Percentiles rank a stretch among this genome's conserved stretches.
These are phyloP conservation scores for Artomyces pyxidatus DNA, from an alignment of 768 basidiomycete genomes.

Conservation along the genomic window DNA sequence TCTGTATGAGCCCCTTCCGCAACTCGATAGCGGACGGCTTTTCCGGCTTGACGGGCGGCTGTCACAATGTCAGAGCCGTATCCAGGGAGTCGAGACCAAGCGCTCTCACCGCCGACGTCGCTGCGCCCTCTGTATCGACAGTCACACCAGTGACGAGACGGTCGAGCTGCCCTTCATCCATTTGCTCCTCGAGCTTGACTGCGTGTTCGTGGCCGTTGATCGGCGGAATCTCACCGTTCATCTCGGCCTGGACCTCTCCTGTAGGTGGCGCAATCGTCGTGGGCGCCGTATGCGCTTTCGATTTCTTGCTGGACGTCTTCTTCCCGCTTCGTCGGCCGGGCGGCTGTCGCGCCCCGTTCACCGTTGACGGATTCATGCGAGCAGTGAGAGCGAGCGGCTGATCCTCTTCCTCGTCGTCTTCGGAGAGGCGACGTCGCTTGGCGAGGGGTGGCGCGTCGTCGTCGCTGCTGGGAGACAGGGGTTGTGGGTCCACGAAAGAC, in stretches of 20 bases:
- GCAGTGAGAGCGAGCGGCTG: constrained; percentile 26
- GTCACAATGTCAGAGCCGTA: not conserved
- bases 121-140: constrained; percentile 49
- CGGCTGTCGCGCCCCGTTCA: constrained; percentile 19
- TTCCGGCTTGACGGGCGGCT: constrained; percentile 55
- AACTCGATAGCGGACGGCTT: constrained; percentile 78
- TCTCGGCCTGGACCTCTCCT: constrained; percentile 29
- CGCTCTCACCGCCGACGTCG: constrained; percentile 39
- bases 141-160: constrained; percentile 77
- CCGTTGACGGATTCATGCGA: constrained; percentile 17
- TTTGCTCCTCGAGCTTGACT: constrained; percentile 69
- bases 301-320: constrained; percentile 48
- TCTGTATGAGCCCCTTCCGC: constrained; percentile 72
- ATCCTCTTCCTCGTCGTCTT: constrained; percentile 17
- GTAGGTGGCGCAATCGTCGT: constrained; percentile 34
- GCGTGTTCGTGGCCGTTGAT: constrained; percentile 38
- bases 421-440: constrained; percentile 19
- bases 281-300: constrained; percentile 51
- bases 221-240: constrained; percentile 35
- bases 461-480: constrained; percentile 34
- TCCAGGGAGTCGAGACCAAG: not conserved
- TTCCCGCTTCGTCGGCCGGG: constrained; percentile 42
- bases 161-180: constrained; percentile 70
- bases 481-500: constrained; percentile 14
- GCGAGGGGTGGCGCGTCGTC: constrained; percentile 49